Evolutionary conservation across 2,329 filamentous ascomycete species (phyloP).

Genomic region (Pseudogymnoascus sp.): DNA sequence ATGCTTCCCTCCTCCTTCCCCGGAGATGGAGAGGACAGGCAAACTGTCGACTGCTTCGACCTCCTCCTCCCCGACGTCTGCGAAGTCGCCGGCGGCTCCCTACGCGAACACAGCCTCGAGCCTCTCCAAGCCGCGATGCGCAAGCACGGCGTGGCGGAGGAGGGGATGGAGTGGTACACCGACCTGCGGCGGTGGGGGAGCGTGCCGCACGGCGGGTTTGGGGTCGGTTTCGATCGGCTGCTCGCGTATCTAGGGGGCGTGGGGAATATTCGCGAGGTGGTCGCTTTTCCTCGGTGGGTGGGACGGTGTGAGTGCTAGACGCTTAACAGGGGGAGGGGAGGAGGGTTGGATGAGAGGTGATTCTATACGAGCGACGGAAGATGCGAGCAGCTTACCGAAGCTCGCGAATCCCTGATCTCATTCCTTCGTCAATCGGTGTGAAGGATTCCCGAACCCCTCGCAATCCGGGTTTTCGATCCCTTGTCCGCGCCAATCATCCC

Average conservation of each 20-base stretch:
- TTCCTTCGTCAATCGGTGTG: neutral
- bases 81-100: constrained; percentile 61
- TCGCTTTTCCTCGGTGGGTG: constrained; percentile 56
- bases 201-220: constrained; percentile 65
- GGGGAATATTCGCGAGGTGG: constrained; percentile 58
- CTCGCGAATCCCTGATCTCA: neutral
- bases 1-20: constrained; percentile 50
- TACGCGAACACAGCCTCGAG: constrained; percentile 58
- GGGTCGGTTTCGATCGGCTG: constrained; percentile 62
- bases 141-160: constrained; percentile 41
- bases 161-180: constrained; percentile 59
- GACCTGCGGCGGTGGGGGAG: constrained; percentile 63
- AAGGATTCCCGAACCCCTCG: neutral
- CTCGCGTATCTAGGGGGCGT: constrained; percentile 59
- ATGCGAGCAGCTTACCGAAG: neutral
- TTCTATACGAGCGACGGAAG: neutral
- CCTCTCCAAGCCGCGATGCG: constrained; percentile 53
- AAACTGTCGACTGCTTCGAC: constrained; percentile 64
- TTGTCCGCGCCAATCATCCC: neutral
- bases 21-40: constrained; percentile 4
- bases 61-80: constrained; percentile 60
- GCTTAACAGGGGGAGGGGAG: neutral
- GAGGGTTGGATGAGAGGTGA: neutral
- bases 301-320: constrained; percentile 32
- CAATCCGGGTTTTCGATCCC: neutral